These are phyloP conservation scores for Globisporangium abappressorium DNA, from an alignment of 352 stramenopile species.

Conservation along the genomic window DNA sequence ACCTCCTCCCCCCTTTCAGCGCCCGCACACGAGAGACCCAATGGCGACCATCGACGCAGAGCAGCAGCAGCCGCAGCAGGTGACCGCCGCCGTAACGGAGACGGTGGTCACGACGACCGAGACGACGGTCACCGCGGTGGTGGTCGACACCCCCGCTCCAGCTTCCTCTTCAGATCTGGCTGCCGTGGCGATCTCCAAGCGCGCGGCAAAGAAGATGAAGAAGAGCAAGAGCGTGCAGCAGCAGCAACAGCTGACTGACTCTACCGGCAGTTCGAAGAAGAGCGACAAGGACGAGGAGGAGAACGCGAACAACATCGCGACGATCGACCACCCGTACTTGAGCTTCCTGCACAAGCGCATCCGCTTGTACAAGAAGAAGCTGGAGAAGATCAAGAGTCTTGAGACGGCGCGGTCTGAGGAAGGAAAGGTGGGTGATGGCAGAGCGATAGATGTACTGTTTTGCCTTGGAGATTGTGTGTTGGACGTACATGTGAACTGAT, in stretches of 20 bases:
- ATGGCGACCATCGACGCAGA: slow-evolving; percentile 8
- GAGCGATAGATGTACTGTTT: background rate
- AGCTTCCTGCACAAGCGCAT: slow-evolving; percentile 83
- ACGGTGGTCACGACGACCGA: slow-evolving; percentile 1
- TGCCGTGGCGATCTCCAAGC: slow-evolving; percentile 18
- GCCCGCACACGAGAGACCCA: background rate
- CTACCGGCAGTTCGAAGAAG: slow-evolving; percentile 2
- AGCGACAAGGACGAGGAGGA: slow-evolving; percentile 33
- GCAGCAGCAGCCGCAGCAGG: slow-evolving; percentile 3
- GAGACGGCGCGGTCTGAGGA: slow-evolving; percentile 41
- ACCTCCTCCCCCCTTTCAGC: background rate
- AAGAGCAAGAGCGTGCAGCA: slow-evolving; percentile 13
- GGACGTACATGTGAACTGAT: background rate
- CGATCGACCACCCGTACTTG: slow-evolving; percentile 72
- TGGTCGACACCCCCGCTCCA: background rate
- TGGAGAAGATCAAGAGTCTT: slow-evolving; percentile 80
- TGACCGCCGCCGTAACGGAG: background rate
- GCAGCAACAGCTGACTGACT: background rate
- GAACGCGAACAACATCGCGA: slow-evolving; percentile 35
- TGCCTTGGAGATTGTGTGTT: too few species aligned
- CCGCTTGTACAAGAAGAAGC: slow-evolving; percentile 80
- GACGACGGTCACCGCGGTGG: background rate
- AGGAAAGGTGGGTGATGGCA: slow-evolving; percentile 34
- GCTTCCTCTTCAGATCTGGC: background rate
- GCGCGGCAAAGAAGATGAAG: slow-evolving; percentile 32